Conservation (phyloP, 2,329 filamentous ascomycete species). For the Pestalotiopsis sp. region DNA sequence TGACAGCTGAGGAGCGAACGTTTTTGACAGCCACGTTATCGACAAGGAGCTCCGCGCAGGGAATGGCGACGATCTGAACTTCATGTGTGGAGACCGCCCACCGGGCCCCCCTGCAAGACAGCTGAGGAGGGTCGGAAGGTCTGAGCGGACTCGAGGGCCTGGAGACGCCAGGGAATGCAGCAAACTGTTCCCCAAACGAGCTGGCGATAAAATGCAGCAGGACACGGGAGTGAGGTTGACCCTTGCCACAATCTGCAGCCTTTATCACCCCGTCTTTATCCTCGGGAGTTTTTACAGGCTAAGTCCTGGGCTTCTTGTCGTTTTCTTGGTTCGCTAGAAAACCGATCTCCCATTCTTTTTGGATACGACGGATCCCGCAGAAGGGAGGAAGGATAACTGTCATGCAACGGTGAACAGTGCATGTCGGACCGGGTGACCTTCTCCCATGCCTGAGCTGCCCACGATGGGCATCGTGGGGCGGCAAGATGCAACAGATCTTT, state of each 20-base stretch:
- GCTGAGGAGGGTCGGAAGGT: neutral
- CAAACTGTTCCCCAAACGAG: neutral
- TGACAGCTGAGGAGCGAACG: neutral
- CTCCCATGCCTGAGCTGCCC: neutral
- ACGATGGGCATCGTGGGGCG: conserved; percentile 6
- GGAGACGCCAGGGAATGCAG: neutral
- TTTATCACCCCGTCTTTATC: neutral
- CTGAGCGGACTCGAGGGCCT: neutral
- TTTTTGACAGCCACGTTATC: neutral
- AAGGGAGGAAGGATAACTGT: neutral
- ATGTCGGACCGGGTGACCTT: neutral
- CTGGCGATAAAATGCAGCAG: neutral
- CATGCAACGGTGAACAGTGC: conserved; percentile 2
- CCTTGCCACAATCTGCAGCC: neutral
- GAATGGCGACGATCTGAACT: conserved; percentile 1
- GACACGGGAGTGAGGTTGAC: neutral
- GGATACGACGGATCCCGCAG: neutral
- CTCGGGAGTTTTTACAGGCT: neutral
- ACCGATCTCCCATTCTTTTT: neutral
- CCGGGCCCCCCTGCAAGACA: neutral
- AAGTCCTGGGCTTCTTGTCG: neutral
- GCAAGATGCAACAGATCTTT: neutral
- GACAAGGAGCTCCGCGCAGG: conserved; percentile 2
- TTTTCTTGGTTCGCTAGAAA: neutral
- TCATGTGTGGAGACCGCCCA: neutral